A percentile compares a stretch with the other conserved stretches of the same genome.
These are phyloP conservation scores for Clonostachys chloroleuca DNA, from an alignment of 2,329 filamentous ascomycete species.

Conservation along the genomic window DNA sequence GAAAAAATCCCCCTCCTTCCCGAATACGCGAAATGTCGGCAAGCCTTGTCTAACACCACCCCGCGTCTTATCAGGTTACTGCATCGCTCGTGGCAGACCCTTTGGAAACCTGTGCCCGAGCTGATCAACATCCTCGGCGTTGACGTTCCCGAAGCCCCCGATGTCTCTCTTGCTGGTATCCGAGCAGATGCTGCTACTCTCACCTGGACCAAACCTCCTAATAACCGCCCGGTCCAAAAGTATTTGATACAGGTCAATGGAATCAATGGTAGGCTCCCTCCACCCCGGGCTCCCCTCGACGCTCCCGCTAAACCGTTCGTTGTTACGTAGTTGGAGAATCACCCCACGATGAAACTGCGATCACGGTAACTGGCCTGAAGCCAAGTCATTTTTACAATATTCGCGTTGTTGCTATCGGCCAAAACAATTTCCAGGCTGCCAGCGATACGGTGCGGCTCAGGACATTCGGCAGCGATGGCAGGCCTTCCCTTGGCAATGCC, in stretches of 20 bases:
- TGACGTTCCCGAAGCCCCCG: conserved; percentile 85
- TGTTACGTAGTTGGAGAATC: conserved; percentile 72
- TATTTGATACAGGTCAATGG: conserved; percentile 94
- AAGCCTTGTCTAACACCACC: not conserved
- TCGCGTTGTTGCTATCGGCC: conserved; percentile 85
- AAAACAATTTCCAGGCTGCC: conserved; percentile 87
- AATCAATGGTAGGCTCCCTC: conserved; percentile 64
- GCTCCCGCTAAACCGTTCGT: not conserved
- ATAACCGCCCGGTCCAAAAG: conserved; percentile 68
- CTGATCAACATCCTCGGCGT: conserved; percentile 88
- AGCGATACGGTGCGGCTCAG: conserved; percentile 81
- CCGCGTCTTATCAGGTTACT: conserved; percentile 57
- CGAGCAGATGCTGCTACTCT: conserved; percentile 82
- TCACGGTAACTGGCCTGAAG: conserved; percentile 82
- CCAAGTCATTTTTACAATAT: conserved; percentile 91
- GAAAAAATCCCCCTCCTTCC: no score
- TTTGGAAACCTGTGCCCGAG: conserved; percentile 86
- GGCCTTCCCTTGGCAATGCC: conserved; percentile 53
- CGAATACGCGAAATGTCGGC: no score
- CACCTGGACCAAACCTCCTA: conserved; percentile 77
- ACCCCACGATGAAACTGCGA: conserved; percentile 47
- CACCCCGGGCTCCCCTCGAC: not conserved
- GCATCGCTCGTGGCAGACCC: conserved; percentile 80
- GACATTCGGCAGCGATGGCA: conserved; percentile 65
- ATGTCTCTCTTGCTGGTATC: conserved; percentile 87